These are phyloP conservation scores for Melampsora medusae DNA, from an alignment of 1,284 basidiomycete species.

Conservation along the genomic window DNA sequence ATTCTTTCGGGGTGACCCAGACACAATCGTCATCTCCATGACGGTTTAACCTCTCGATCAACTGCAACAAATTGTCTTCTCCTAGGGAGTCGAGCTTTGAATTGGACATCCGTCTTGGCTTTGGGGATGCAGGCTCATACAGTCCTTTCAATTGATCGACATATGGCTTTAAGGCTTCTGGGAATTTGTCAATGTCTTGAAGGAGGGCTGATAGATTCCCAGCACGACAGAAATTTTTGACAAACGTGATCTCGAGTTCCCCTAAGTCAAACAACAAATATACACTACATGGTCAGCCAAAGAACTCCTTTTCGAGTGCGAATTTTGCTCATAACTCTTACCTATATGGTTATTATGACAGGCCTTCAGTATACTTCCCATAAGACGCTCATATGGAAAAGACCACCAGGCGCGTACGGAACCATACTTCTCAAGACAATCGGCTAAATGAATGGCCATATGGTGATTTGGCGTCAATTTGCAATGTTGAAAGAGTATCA, in stretches of 20 bases:
- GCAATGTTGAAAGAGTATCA: constrained; percentile 9
- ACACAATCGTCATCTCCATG: too few species aligned
- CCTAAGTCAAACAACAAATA: constrained; percentile 2
- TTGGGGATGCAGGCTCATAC: constrained; percentile 5
- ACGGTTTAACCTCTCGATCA: too few species aligned
- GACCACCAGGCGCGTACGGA: constrained; percentile 23
- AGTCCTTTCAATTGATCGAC: not conserved
- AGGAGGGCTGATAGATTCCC: constrained; percentile 4
- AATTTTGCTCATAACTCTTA: not conserved
- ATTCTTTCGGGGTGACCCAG: too few species aligned
- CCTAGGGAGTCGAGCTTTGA: not conserved
- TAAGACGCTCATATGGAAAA: constrained; percentile 16
- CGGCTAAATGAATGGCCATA: constrained; percentile 19
- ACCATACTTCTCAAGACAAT: constrained; percentile 26
- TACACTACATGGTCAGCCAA: too few species aligned
- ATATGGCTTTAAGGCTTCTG: not conserved
- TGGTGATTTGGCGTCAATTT: constrained; percentile 23
- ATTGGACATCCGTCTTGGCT: not conserved
- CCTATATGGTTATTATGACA: constrained; percentile 16
- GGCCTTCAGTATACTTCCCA: constrained; percentile 10
- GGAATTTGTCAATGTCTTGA: not conserved
- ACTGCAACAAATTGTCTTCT: too few species aligned
- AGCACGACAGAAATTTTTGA: constrained; percentile 7
- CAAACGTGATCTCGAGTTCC: constrained; percentile 9
- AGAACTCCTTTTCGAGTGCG: too few species aligned